phyloP scores from a whole-genome alignment of 306 rosid genomes.

The Casuarina equisetifolia region DNA sequence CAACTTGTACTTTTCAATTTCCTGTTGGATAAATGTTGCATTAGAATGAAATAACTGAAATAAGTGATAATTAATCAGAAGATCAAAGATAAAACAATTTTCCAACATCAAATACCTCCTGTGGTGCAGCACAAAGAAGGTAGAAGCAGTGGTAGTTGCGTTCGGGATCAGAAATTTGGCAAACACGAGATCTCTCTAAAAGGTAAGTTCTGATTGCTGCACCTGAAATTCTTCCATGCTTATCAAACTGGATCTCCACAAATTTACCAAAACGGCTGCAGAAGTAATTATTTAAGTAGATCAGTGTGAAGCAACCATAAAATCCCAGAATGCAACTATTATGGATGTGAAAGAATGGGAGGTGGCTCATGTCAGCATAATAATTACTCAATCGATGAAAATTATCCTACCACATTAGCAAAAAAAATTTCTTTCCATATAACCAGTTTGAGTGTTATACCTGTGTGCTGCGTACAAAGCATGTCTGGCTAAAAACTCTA shows the following conservation, averaged over 20 bases:
- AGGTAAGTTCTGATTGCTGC: slow-evolving; percentile 98
- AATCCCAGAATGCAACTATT: not conserved
- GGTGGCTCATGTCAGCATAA: slow-evolving; percentile 16
- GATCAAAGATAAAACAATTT: slow-evolving; percentile 3
- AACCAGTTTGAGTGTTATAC: not conserved
- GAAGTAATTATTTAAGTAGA: slow-evolving; percentile 28
- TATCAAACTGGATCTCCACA: slow-evolving; percentile 97
- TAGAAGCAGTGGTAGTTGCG: slow-evolving; percentile 99
- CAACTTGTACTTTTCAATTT: slow-evolving; percentile 90
- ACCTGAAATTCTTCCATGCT: slow-evolving; percentile 97
- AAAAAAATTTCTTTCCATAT: not conserved
- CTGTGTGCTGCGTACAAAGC: not conserved
- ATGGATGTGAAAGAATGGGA: slow-evolving; percentile 5
- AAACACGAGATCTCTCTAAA: slow-evolving; percentile 96
- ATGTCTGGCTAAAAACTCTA: slow-evolving; percentile 15
- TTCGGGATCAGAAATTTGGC: slow-evolving; percentile 97
- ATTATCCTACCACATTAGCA: not conserved
- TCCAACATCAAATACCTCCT: slow-evolving; percentile 62
- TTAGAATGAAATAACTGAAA: slow-evolving; percentile 23
- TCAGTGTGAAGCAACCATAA: slow-evolving; percentile 24
- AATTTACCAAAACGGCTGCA: slow-evolving; percentile 97
- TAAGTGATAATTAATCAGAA: slow-evolving; percentile 14
- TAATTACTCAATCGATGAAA: slow-evolving; percentile 18
- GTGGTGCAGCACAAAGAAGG: slow-evolving; percentile 99
- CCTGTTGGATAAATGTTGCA: slow-evolving; percentile 59